phyloP scores from a whole-genome alignment of 176 grass and related monocot genomes.

The Aegilops tauschii region DNA sequence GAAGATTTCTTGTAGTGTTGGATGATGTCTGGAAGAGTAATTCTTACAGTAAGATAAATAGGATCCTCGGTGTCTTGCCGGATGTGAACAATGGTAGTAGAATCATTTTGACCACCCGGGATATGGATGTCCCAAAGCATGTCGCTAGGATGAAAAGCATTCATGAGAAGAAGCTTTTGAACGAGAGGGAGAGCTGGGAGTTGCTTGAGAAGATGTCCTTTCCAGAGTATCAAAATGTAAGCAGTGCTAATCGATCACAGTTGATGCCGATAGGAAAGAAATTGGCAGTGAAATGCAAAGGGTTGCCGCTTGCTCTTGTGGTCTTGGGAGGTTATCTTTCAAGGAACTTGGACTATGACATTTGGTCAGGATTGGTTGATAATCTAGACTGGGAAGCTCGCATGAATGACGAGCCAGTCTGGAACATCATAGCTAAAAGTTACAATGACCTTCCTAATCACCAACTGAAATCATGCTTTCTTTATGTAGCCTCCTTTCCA shows the following conservation, averaged over 20 bases:
- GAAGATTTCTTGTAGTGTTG: neutral
- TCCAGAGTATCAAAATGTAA: neutral
- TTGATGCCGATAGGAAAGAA: neutral
- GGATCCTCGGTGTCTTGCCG: neutral
- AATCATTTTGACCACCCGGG: neutral
- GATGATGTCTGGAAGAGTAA: neutral
- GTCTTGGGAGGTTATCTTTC: neutral
- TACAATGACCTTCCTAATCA: neutral
- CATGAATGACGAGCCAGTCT: neutral
- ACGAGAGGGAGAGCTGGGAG: neutral
- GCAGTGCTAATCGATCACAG: neutral
- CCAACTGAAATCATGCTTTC: neutral
- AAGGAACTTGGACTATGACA: neutral
- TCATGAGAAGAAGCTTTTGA: neutral
- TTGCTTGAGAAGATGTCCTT: neutral
- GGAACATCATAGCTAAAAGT: neutral
- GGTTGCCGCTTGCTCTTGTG: neutral
- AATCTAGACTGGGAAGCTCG: neutral
- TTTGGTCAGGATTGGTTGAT: neutral
- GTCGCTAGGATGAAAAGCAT: neutral
- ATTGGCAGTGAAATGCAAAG: neutral
- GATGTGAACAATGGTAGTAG: neutral
- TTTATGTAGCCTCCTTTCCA: neutral
- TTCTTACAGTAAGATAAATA: neutral
- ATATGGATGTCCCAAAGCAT: neutral